A percentile compares a stretch with the other conserved stretches of the same genome.
Evolutionary conservation across 768 basidiomycete species (phyloP).

Genomic region (Boletus bicolor): DNA sequence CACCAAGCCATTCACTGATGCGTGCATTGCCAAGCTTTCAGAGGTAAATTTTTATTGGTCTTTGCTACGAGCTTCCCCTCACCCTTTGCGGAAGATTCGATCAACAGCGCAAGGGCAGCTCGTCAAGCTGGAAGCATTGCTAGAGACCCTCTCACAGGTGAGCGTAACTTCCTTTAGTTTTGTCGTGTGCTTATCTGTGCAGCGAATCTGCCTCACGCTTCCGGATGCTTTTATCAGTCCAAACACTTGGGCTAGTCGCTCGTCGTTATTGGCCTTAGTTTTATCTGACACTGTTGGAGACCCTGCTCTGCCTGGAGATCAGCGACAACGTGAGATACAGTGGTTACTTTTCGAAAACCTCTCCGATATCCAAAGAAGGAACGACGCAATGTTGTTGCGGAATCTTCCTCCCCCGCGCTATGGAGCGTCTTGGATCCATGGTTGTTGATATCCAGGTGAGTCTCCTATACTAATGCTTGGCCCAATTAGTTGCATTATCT

Average conservation of each 20-base stretch:
- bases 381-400: constrained; percentile 76
- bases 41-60: constrained; percentile 46
- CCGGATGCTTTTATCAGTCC: constrained; percentile 78
- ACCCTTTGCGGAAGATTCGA: constrained; percentile 45
- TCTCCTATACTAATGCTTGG: neutral
- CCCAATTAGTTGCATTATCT: neutral
- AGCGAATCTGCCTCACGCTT: constrained; percentile 69
- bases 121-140: constrained; percentile 45
- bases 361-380: constrained; percentile 68
- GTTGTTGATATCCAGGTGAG: constrained; percentile 51
- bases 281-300: constrained; percentile 43
- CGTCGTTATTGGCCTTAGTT: constrained; percentile 34
- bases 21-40: constrained; percentile 59
- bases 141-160: constrained; percentile 64
- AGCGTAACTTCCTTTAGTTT: constrained; percentile 7
- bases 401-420: constrained; percentile 57
- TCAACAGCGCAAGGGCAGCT: constrained; percentile 56
- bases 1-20: constrained; percentile 67
- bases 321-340: constrained; percentile 42
- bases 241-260: constrained; percentile 58
- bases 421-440: constrained; percentile 59
- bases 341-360: constrained; percentile 55
- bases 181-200: constrained; percentile 1
- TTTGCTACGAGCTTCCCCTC: neutral
- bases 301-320: constrained; percentile 14